These are phyloP conservation scores for Casuarina glauca DNA, from an alignment of 306 rosid species.

Conservation along the genomic window DNA sequence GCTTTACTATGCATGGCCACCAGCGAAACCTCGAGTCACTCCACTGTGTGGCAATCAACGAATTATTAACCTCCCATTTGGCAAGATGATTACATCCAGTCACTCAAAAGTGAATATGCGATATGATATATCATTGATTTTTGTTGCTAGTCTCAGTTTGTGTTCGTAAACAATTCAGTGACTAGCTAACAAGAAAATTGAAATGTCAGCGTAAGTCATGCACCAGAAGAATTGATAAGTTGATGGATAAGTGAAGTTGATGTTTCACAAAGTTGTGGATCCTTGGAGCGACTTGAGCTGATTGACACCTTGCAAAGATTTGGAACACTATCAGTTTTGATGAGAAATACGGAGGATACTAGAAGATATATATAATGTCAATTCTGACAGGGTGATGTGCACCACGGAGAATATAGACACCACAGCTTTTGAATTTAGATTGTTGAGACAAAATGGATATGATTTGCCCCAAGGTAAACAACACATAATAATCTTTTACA, in stretches of 20 bases:
- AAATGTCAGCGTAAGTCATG: conserved; percentile 14
- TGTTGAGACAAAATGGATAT: conserved; percentile 8
- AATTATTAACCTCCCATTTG: conserved; percentile 25
- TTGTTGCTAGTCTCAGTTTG: background rate
- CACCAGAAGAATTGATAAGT: background rate
- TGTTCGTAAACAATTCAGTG: too few relatives aligned
- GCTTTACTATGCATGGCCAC: background rate
- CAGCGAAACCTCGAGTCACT: background rate
- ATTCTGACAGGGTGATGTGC: background rate
- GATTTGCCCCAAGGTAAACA: background rate
- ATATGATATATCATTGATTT: background rate
- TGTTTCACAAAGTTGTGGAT: background rate
- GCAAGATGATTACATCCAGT: conserved; percentile 20
- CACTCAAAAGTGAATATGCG: conserved; percentile 13
- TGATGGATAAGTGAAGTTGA: conserved; percentile 13
- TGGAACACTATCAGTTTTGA: conserved; percentile 21
- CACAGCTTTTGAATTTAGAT: conserved; percentile 20
- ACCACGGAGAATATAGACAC: conserved; percentile 1
- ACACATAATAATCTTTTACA: background rate
- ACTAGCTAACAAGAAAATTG: background rate
- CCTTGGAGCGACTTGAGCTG: conserved; percentile 22
- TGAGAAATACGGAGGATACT: conserved; percentile 1
- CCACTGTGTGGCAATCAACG: conserved; percentile 19
- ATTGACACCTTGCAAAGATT: conserved; percentile 20
- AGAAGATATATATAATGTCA: background rate